Conservation (phyloP, 305 asterid species). For the Fraxinus sp. region DNA sequence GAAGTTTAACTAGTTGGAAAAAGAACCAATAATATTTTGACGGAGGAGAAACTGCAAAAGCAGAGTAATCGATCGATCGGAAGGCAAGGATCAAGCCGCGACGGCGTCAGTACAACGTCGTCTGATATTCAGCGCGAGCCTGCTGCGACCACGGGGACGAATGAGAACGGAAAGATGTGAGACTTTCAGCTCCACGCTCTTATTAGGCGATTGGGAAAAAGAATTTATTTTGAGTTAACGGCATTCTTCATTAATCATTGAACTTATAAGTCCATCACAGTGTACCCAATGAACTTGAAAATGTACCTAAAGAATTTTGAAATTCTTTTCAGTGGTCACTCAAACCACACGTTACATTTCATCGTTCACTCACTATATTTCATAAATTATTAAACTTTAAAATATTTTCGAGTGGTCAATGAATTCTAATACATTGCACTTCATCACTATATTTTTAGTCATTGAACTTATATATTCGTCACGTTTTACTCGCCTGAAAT, state of each 20-base stretch:
- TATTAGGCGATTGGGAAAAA: background rate
- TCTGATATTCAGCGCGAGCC: background rate
- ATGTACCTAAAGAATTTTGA: no score
- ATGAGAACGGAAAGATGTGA: background rate
- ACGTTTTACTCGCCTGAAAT: no score
- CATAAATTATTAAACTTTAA: no score
- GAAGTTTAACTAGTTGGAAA: background rate
- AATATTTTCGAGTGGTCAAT: no score
- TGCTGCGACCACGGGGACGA: background rate
- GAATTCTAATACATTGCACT: no score
- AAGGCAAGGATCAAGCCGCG: background rate
- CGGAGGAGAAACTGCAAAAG: constrained; percentile 21
- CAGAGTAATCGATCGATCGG: constrained; percentile 14
- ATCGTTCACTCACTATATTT: no score
- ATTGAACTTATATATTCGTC: no score
- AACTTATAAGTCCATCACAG: no score
- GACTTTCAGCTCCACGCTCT: background rate
- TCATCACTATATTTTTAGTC: no score
- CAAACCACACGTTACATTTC: no score
- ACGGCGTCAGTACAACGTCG: background rate
- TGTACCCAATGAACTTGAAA: no score
- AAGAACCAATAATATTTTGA: constrained; percentile 26
- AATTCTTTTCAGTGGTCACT: no score
- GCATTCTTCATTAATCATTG: background rate
- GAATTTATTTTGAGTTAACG: background rate